Conservation (phyloP, 2,329 filamentous ascomycete genomes). For the Phaeosphaeria sp. region DNA sequence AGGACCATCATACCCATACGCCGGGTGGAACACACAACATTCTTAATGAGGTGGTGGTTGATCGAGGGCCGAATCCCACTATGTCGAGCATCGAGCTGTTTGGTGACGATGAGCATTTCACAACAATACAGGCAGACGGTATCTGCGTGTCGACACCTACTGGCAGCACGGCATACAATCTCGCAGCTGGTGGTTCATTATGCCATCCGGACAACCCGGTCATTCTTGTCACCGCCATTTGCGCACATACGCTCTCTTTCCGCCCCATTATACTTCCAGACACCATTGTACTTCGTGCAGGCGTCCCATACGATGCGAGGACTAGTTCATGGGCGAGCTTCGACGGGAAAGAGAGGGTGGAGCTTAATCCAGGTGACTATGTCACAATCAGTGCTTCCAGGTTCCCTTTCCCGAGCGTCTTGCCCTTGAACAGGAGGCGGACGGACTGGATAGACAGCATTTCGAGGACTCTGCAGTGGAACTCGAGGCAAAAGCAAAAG, state of each 20-base stretch:
- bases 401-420: slow-evolving; percentile 80
- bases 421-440: slow-evolving; percentile 70
- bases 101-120: slow-evolving; percentile 94
- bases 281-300: slow-evolving; percentile 89
- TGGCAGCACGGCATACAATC: slow-evolving; percentile 93
- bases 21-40: slow-evolving; percentile 89
- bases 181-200: slow-evolving; percentile 91
- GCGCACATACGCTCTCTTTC: slow-evolving; percentile 93
- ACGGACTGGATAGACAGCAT: slow-evolving; percentile 88
- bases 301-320: slow-evolving; percentile 92
- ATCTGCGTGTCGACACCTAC: slow-evolving; percentile 94
- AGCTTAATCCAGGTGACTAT: slow-evolving; percentile 80
- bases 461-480: slow-evolving; percentile 80
- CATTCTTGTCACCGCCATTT: slow-evolving; percentile 92
- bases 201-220: slow-evolving; percentile 97
- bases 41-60: slow-evolving; percentile 95
- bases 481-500: slow-evolving; percentile 80
- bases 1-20: slow-evolving; percentile 82
- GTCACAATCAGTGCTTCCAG: slow-evolving; percentile 82
- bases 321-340: slow-evolving; percentile 97
- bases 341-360: slow-evolving; percentile 83
- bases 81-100: slow-evolving; percentile 94
- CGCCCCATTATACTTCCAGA: slow-evolving; percentile 96
- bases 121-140: slow-evolving; percentile 89
- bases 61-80: slow-evolving; percentile 90